These are phyloP conservation scores for Kwoniella dendrophila DNA, from an alignment of 768 basidiomycete genomes.

Conservation along the genomic window DNA sequence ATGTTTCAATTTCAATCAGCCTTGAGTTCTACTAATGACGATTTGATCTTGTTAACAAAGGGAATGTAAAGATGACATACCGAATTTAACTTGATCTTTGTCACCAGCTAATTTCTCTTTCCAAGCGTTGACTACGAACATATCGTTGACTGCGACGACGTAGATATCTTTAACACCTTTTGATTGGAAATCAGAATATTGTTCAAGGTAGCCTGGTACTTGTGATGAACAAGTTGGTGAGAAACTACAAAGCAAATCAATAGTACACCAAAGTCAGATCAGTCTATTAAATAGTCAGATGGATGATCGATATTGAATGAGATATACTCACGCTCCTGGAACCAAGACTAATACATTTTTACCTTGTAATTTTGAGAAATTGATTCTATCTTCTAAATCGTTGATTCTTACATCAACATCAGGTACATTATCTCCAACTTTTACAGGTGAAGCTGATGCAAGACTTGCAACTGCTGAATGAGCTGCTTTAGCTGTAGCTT, in stretches of 20 bases:
- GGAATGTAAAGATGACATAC: conserved; percentile 22
- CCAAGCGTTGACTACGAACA: conserved; percentile 61
- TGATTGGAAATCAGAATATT: conserved; percentile 70
- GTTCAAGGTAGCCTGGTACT: conserved; percentile 65
- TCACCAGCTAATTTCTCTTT: conserved; percentile 59
- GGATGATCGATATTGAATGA: not conserved
- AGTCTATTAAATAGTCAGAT: not conserved
- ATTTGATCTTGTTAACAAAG: too few relatives aligned
- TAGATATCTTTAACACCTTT: conserved; percentile 72
- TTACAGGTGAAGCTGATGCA: conserved; percentile 59
- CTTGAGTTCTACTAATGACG: not conserved
- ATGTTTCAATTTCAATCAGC: not conserved
- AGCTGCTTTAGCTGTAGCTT: conserved; percentile 63
- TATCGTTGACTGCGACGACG: conserved; percentile 77
- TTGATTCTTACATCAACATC: conserved; percentile 65
- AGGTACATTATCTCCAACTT: conserved; percentile 62
- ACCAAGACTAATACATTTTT: conserved; percentile 64
- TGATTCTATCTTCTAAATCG: conserved; percentile 57
- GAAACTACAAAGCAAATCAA: conserved; percentile 56
- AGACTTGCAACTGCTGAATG: conserved; percentile 64
- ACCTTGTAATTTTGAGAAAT: conserved; percentile 50
- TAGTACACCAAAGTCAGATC: not conserved
- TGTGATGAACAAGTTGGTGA: conserved; percentile 69
- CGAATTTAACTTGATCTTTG: conserved; percentile 61
- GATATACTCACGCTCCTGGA: conserved; percentile 60